These are phyloP conservation scores for Talaromyces sp. DNA, from an alignment of 2,329 filamentous ascomycete species.

Conservation along the genomic window DNA sequence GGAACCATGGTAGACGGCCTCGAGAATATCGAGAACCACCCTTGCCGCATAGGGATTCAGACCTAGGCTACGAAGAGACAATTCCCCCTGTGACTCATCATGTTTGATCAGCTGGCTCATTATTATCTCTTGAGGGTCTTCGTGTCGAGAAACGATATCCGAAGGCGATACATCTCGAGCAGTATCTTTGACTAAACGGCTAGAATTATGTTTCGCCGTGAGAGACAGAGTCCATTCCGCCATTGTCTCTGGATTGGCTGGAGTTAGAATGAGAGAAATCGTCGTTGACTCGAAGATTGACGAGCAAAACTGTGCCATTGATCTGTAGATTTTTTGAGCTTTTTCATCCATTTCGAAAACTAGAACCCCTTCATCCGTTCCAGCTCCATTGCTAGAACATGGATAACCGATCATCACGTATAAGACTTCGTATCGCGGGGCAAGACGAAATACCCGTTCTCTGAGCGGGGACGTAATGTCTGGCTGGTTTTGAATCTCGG, in stretches of 20 bases:
- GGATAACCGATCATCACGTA: not conserved
- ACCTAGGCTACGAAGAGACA: constrained; percentile 66
- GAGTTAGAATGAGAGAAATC: not conserved
- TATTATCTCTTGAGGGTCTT: not conserved
- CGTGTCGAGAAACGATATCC: not conserved
- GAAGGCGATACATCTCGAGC: too few relatives aligned
- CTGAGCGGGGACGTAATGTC: constrained; percentile 27
- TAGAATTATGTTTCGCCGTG: constrained; percentile 10
- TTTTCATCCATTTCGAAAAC: not conserved
- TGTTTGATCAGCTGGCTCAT: constrained; percentile 44
- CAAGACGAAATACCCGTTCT: constrained; percentile 3
- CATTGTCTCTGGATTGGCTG: not conserved
- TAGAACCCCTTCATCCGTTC: not conserved
- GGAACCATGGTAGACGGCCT: not conserved
- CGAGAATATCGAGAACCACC: constrained; percentile 50
- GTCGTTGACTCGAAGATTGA: not conserved
- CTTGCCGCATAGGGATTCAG: constrained; percentile 75
- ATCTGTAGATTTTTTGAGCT: not conserved
- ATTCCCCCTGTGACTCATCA: constrained; percentile 68
- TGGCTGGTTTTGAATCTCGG: not conserved
- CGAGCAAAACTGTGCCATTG: not conserved
- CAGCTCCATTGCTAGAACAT: not conserved
- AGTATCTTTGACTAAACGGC: constrained; percentile 21
- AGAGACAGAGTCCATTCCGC: not conserved
- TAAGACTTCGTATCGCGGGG: not conserved